A percentile compares a stretch with the other conserved stretches of the same genome.
Conservation (phyloP, 805 yeast species). For the Sungouiozyma intestinalis region DNA sequence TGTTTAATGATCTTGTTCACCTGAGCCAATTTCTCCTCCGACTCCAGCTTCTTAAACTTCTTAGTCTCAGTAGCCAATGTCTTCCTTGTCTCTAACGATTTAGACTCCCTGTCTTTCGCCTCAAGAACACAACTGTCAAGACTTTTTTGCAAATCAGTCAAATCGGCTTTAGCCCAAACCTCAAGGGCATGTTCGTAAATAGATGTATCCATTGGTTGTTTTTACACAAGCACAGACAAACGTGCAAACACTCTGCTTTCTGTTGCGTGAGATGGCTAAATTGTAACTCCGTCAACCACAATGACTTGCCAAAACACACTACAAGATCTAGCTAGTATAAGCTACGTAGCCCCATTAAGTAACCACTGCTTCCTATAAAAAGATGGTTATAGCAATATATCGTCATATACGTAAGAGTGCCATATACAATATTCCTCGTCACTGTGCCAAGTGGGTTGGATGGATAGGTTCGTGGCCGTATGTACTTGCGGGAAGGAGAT, state of each 20-base stretch:
- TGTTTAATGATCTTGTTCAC: conserved; percentile 44
- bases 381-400: neutral
- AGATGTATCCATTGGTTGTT: conserved; percentile 18
- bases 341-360: too few species aligned
- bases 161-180: conserved; percentile 65
- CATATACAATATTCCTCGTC: too few species aligned
- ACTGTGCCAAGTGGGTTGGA: too few species aligned
- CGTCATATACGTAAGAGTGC: neutral
- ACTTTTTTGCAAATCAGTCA: conserved; percentile 57
- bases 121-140: conserved; percentile 68
- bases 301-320: too few species aligned
- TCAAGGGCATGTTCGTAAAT: conserved; percentile 44
- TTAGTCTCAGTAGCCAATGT: conserved; percentile 78
- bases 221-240: neutral
- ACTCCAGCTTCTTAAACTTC: conserved; percentile 57
- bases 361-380: too few species aligned
- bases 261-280: too few species aligned
- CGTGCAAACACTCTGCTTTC: too few species aligned
- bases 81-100: conserved; percentile 61
- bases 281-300: too few species aligned
- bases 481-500: too few species aligned
- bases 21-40: conserved; percentile 48
- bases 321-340: too few species aligned
- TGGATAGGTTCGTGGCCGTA: too few species aligned
- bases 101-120: conserved; percentile 59